These are phyloP conservation scores for Microsporum ferrugineum DNA, from an alignment of 2,329 filamentous ascomycete species.

Conservation along the genomic window DNA sequence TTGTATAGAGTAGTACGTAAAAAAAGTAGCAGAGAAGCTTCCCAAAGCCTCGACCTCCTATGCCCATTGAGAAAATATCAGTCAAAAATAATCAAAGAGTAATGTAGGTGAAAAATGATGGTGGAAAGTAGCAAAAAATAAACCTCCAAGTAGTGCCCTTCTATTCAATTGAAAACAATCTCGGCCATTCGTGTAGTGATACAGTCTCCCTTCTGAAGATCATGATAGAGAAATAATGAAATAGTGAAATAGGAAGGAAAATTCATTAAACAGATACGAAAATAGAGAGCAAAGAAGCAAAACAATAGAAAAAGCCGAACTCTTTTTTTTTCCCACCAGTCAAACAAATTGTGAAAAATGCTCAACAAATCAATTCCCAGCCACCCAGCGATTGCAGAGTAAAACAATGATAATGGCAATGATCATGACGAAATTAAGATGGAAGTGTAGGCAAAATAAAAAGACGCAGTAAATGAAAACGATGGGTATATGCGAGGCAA, in stretches of 20 bases:
- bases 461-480: neutral
- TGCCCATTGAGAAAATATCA: neutral
- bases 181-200: constrained; percentile 3
- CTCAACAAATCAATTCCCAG: constrained; percentile 3
- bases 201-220: constrained; percentile 2
- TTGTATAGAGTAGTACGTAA: neutral
- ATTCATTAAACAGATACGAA: neutral
- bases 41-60: neutral
- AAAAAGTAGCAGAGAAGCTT: neutral
- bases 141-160: neutral
- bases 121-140: neutral
- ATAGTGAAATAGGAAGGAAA: neutral
- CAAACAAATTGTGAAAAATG: constrained; percentile 3
- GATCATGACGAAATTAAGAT: constrained; percentile 1
- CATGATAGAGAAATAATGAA: neutral
- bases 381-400: neutral
- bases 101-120: neutral
- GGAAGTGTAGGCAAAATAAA: neutral
- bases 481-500: constrained; percentile 1
- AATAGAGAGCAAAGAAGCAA: neutral
- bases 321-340: neutral
- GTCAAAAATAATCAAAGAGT: neutral
- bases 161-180: neutral
- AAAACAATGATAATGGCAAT: constrained; percentile 3
- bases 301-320: neutral